These are phyloP conservation scores for Aspergillus glaucus DNA, from an alignment of 2,329 filamentous ascomycete species.

Conservation along the genomic window DNA sequence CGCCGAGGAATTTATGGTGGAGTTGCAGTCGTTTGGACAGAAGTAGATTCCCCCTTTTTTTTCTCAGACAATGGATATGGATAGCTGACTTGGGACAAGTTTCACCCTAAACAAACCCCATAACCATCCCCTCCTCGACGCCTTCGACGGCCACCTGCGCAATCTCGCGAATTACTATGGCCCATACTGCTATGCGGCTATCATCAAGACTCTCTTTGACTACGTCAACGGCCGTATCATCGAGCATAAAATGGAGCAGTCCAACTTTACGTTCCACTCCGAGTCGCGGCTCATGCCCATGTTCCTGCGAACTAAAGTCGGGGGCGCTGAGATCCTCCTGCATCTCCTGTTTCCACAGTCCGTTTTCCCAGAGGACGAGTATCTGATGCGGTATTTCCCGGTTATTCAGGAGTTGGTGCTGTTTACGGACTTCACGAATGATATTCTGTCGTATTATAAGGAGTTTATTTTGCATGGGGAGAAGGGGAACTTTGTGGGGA, in stretches of 20 bases:
- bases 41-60: conserved; percentile 1
- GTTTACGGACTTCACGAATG: conserved; percentile 11
- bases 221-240: conserved; percentile 8
- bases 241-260: conserved; percentile 5
- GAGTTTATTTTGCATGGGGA: conserved; percentile 7
- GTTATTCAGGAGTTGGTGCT: conserved; percentile 6
- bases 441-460: conserved; percentile 12
- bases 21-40: conserved; percentile 7
- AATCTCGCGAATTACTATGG: conserved; percentile 5
- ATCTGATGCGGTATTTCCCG: conserved; percentile 8
- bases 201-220: conserved; percentile 7
- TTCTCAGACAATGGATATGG: too few species aligned
- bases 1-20: conserved; percentile 5
- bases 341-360: conserved; percentile 6
- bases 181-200: conserved; percentile 8
- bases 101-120: conserved; percentile 2
- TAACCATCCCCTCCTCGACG: conserved; percentile 1
- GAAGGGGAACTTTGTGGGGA: conserved; percentile 8
- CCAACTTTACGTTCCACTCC: conserved; percentile 1
- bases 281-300: conserved; percentile 8
- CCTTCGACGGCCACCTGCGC: conserved; percentile 6
- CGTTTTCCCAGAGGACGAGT: conserved; percentile 5
- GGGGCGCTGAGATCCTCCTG: conserved; percentile 8
- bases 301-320: conserved; percentile 9
- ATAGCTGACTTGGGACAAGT: neutral